Evolutionary conservation across 208 protist genomes (phyloP).

Genomic region (Naegleria gruberi): DNA sequence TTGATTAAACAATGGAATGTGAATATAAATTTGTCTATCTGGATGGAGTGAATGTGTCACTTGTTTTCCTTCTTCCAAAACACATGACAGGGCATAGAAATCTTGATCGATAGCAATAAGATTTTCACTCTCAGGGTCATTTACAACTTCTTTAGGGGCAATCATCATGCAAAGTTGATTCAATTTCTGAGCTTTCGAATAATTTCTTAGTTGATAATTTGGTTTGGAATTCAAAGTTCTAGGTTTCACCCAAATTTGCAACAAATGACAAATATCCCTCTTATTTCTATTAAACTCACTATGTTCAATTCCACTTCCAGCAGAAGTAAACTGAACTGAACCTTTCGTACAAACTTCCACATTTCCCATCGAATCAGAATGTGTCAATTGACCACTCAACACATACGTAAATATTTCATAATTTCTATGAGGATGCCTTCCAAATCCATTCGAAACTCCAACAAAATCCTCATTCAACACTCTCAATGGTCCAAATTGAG

Average conservation of each 20-base stretch:
- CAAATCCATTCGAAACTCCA: constrained; percentile 28
- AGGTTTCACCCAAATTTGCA: constrained; percentile 40
- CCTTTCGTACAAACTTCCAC: constrained; percentile 29
- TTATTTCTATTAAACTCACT: constrained; percentile 30
- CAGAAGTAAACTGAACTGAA: constrained; percentile 36
- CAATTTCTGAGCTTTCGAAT: neutral
- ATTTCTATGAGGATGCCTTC: constrained; percentile 32
- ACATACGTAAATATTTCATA: constrained; percentile 45
- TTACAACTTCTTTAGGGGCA: neutral
- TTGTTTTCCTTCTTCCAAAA: neutral
- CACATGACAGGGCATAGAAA: neutral
- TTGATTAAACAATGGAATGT: no score
- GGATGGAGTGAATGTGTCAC: neutral
- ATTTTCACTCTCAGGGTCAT: neutral
- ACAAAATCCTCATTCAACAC: constrained; percentile 42
- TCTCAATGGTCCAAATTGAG: no score
- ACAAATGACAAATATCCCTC: constrained; percentile 26
- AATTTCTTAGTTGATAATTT: neutral
- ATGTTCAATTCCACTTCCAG: constrained; percentile 38
- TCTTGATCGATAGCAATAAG: neutral
- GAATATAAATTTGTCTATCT: no score
- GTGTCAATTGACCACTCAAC: constrained; percentile 26
- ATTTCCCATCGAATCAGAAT: constrained; percentile 31
- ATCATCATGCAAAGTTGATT: neutral
- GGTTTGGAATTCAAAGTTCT: neutral